A percentile compares a stretch with the other conserved stretches of the same genome.
phyloP scores from a whole-genome alignment of 1,139 yeast species.

The Blastobotrys petasosporus region DNA sequence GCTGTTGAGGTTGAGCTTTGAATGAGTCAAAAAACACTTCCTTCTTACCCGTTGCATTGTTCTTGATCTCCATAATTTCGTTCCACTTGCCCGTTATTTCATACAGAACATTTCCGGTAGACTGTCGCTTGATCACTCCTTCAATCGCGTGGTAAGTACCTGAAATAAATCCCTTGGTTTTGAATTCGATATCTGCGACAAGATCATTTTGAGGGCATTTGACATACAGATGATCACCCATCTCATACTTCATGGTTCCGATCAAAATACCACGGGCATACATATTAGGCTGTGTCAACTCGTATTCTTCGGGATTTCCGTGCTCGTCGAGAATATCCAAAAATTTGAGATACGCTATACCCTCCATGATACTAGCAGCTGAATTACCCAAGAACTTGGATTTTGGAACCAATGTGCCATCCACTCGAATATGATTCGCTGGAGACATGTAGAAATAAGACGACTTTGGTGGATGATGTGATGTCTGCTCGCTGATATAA shows the following conservation, averaged over 20 bases:
- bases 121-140: slow-evolving; percentile 56
- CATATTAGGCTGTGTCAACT: slow-evolving; percentile 87
- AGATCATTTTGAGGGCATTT: slow-evolving; percentile 55
- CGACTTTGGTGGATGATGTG: slow-evolving; percentile 98
- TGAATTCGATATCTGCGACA: slow-evolving; percentile 83
- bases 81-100: slow-evolving; percentile 91
- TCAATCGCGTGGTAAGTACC: slow-evolving; percentile 89
- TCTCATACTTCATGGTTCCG: slow-evolving; percentile 81
- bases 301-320: slow-evolving; percentile 56
- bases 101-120: slow-evolving; percentile 51
- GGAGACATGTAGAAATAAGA: slow-evolving; percentile 88
- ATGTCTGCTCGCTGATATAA: slow-evolving; percentile 87
- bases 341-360: slow-evolving; percentile 67
- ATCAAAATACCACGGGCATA: slow-evolving; percentile 92
- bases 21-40: slow-evolving; percentile 59
- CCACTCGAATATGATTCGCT: slow-evolving; percentile 71
- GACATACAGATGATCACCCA: slow-evolving; percentile 84
- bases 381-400: slow-evolving; percentile 90
- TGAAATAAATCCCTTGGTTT: slow-evolving; percentile 87
- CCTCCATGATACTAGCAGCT: slow-evolving; percentile 97
- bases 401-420: slow-evolving; percentile 81
- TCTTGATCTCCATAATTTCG: slow-evolving; percentile 68
- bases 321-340: slow-evolving; percentile 46
- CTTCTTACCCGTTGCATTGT: slow-evolving; percentile 45
- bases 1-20: slow-evolving; percentile 47